These are phyloP conservation scores for Tylopilus rubrobrunneus DNA, from an alignment of 768 basidiomycete genomes.

Conservation along the genomic window DNA sequence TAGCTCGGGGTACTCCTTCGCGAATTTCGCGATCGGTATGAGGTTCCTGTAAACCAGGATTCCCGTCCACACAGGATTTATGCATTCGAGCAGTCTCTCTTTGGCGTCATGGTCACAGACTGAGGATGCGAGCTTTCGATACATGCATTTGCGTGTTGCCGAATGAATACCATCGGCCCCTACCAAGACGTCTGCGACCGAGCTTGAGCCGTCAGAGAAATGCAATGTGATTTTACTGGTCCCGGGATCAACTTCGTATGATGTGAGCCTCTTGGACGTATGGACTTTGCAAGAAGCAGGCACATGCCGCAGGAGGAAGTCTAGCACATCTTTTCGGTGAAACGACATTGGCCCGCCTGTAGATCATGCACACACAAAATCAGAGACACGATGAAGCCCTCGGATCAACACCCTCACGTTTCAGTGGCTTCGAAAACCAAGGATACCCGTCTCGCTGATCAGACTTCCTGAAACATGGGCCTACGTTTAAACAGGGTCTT, in stretches of 20 bases:
- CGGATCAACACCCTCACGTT: neutral
- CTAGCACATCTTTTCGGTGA: neutral
- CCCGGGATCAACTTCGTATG: neutral
- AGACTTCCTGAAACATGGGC: neutral
- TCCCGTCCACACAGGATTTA: neutral
- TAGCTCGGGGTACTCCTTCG: neutral
- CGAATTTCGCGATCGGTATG: neutral
- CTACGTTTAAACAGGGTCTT: neutral
- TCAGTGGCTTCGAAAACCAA: neutral
- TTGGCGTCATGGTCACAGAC: neutral
- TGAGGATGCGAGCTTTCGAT: neutral
- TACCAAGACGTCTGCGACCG: neutral
- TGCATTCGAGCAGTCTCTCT: neutral
- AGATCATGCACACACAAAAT: neutral
- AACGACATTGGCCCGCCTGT: neutral
- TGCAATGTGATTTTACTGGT: neutral
- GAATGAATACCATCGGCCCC: neutral
- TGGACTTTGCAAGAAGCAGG: neutral
- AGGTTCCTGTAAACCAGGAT: neutral
- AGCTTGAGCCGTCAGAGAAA: neutral
- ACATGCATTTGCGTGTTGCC: neutral
- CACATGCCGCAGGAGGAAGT: neutral
- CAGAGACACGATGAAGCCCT: neutral
- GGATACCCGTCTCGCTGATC: neutral
- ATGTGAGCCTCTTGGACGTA: neutral